A percentile compares a stretch with the other conserved stretches of the same genome.
phyloP scores from a whole-genome alignment of 345 rosid species.

The Physaria fendleri region DNA sequence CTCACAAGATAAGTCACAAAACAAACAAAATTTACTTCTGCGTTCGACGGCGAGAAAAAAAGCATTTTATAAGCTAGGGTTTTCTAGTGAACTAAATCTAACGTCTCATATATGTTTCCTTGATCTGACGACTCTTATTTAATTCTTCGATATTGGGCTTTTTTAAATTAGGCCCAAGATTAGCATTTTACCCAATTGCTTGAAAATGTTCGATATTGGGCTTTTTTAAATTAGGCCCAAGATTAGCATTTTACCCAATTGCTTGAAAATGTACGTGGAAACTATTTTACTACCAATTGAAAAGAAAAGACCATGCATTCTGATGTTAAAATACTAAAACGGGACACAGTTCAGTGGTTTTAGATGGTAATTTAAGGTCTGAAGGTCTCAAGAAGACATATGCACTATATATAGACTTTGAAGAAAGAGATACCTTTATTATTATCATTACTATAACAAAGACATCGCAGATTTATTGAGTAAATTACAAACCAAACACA shows the following conservation, averaged over 20 bases:
- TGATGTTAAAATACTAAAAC: too few relatives aligned
- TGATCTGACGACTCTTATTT: conserved; percentile 8
- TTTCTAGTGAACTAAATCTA: conserved; percentile 37
- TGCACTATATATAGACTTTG: too few relatives aligned
- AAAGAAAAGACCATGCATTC: too few relatives aligned
- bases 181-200: too few relatives aligned
- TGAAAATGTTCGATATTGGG: too few relatives aligned
- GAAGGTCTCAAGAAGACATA: too few relatives aligned
- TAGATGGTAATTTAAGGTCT: too few relatives aligned
- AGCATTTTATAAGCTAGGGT: conserved; percentile 12
- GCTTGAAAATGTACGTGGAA: too few relatives aligned
- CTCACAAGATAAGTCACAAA: neutral
- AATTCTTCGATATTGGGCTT: neutral
- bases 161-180: neutral
- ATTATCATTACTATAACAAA: neutral
- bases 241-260: too few relatives aligned
- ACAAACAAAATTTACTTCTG: neutral
- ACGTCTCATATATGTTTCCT: conserved; percentile 29
- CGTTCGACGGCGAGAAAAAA: neutral
- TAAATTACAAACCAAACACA: neutral
- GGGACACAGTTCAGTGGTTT: too few relatives aligned
- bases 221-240: too few relatives aligned
- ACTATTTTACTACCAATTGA: too few relatives aligned
- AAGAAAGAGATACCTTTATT: neutral
- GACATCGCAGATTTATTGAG: neutral